Base-by-base conservation (phyloP, 2,329 filamentous ascomycete genomes). In the Arachnomyces sp. region DNA sequence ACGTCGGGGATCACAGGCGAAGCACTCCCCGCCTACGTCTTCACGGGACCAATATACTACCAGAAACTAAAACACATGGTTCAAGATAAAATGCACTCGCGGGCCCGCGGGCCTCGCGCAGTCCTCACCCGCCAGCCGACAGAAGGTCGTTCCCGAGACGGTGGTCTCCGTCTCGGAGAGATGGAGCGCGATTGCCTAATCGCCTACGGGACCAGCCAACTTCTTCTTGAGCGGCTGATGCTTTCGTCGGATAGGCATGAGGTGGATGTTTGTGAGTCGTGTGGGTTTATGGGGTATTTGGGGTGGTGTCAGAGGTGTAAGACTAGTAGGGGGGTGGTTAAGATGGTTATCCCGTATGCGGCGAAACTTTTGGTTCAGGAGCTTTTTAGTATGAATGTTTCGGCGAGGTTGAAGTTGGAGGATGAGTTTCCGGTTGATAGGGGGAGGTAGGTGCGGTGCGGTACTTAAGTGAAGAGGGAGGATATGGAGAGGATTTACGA, bases 41-140 rank as follows among this genome's bases (percentile, higher is more conserved):
- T 96, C 73, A 94, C 94, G 60, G 92, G 92, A 0, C 92, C 92
- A 8, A 98, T 98, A 65, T 98, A 94, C 71, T 98, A 98, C 71
- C 92, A 98, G 71, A 94, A 94, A 51, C 78, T 98, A 49, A 98
- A 98, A 76, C 92, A 98, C 74, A 98, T 98, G 92, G 92, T 98
- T 3, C 89, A 96, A 63, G 92, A 98, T 62, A 98, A 98, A 70
- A 96, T 98, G 92, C 92, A 98, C 67, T 90, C 86, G 25, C 86
- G 92, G 46, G 81, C 90, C 2, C 82, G 87, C 11, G 93, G 93
- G 0, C 93, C 92, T 0, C 77, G 85, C 9, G 90, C 90, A 17
- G 92, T 94, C 49, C 73, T 98, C 17, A 98, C 92, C 1, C 81
- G 92, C 7, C 92, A 98, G 61, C 92, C 92, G 0, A 98, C 90